Evolutionary conservation across 148 eudicot genomes (phyloP), one percentile per base, ranked within the genome.

Genomic region (Nepenthes gracilis): DNA sequence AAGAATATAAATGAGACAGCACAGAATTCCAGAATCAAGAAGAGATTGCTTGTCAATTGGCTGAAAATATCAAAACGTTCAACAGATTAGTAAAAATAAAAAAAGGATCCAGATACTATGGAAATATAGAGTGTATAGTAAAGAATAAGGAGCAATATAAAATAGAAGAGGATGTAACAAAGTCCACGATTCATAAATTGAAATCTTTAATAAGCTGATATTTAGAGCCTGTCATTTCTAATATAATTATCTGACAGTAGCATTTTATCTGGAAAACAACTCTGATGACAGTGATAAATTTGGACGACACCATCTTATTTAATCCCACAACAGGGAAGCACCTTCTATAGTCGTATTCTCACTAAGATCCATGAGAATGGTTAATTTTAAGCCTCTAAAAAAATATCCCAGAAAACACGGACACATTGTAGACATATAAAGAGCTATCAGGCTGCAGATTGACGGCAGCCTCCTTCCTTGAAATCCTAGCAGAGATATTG

Each of bases 1-100:
- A 50, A 94, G 80, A 63, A 89, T 76, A 80, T 83, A 78, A 64
- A 94, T 81, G 66, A 94, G 95, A 70, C 99, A 94, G 72, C 97
- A 84, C 58, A 94, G 74, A 49, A 94, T 86, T 64, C 99, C 99
- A 75, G 99, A 86, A 81, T 94, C 99, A 67, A 94, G 83, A 67
- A 89, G 96, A 62, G 97, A 85, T 65, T 94, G 99, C 75, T 86
- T 94, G 80, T 94, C 97, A 76, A 85, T 64, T 33, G 95, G 87
- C 96, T 88, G 91, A 66, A 74, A 56, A 59, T 6, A 66, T 54
- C 23, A 34, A 68, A n/a, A 53, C 12, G 35, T 38, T 50, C 43
- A 12, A 63, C 12, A 32, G 13, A 48, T 54, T 36, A 73, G 60
- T 32, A 45, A 45, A 57, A 47, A 35, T 49, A 11, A 45, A 45